Percentiles rank a stretch among this genome's conserved stretches.
These are phyloP conservation scores for Globisporangium ultimum DNA, from an alignment of 352 stramenopile genomes.

Conservation along the genomic window DNA sequence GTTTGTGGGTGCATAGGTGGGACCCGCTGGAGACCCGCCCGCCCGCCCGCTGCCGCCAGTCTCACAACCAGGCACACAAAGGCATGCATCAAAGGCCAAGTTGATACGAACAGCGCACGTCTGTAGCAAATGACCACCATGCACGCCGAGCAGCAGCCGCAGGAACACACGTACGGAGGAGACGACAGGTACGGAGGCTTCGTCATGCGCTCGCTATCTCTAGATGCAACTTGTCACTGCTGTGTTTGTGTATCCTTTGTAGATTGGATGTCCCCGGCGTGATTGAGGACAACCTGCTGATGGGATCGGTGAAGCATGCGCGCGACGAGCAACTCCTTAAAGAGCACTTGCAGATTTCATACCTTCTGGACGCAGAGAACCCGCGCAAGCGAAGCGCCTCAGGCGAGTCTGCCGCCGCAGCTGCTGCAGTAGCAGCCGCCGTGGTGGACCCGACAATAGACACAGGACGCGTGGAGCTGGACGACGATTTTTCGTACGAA, in stretches of 20 bases:
- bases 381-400: slow-evolving; percentile 39
- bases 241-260: neutral
- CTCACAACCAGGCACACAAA: slow-evolving; percentile 1
- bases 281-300: slow-evolving; percentile 45
- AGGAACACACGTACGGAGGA: slow-evolving; percentile 10
- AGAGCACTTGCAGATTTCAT: slow-evolving; percentile 41
- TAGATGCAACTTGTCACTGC: neutral
- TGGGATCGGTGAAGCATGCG: slow-evolving; percentile 59
- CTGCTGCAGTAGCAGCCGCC: slow-evolving; percentile 3
- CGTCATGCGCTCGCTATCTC: neutral
- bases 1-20: no score
- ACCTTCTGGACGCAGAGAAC: slow-evolving; percentile 60
- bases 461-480: slow-evolving; percentile 44
- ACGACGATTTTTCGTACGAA: slow-evolving; percentile 63
- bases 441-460: slow-evolving; percentile 24
- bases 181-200: slow-evolving; percentile 14
- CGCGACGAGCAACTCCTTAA: slow-evolving; percentile 53
- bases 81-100: neutral
- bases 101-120: neutral
- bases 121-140: slow-evolving; percentile 9
- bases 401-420: no score
- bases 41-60: neutral
- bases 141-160: neutral
- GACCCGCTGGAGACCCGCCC: no score
- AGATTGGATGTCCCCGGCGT: slow-evolving; percentile 66